These are phyloP conservation scores for Usnea hakonensis DNA, from an alignment of 495 filamentous ascomycete species.

Conservation along the genomic window DNA sequence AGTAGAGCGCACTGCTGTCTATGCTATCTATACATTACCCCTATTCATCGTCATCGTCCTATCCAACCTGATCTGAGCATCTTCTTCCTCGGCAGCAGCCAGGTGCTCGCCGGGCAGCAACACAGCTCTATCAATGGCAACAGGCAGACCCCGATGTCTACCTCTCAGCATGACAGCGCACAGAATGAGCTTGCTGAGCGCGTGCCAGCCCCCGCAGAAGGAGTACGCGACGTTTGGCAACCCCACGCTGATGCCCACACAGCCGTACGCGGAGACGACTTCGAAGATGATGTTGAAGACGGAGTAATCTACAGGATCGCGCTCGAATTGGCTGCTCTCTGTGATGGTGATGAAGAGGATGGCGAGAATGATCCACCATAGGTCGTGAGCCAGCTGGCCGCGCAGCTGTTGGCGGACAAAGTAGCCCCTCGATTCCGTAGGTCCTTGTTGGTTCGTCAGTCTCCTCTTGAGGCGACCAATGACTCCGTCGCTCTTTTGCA, in stretches of 20 bases:
- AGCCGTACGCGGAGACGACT: slow-evolving; percentile 75
- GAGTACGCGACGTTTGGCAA: slow-evolving; percentile 58
- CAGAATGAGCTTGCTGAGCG: slow-evolving; percentile 66
- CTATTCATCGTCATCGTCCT: slow-evolving; percentile 25
- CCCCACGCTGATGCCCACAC: slow-evolving; percentile 73
- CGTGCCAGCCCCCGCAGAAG: slow-evolving; percentile 66
- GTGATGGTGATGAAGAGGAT: slow-evolving; percentile 66
- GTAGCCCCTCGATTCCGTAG: slow-evolving; percentile 37
- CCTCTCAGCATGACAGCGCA: slow-evolving; percentile 73
- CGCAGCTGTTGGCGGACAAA: slow-evolving; percentile 60
- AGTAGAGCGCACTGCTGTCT: background rate
- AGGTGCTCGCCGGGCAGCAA: slow-evolving; percentile 54
- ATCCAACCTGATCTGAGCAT: slow-evolving; percentile 42
- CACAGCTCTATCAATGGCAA: slow-evolving; percentile 73
- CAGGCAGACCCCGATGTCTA: slow-evolving; percentile 69
- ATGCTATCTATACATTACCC: background rate
- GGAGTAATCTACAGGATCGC: slow-evolving; percentile 60
- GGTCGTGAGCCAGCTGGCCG: slow-evolving; percentile 74
- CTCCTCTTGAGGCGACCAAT: slow-evolving; percentile 18
- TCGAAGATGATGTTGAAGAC: slow-evolving; percentile 87
- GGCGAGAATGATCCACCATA: slow-evolving; percentile 77
- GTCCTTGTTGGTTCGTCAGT: slow-evolving; percentile 23
- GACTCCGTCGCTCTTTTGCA: slow-evolving; percentile 19
- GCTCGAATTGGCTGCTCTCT: slow-evolving; percentile 58
- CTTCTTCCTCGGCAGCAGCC: slow-evolving; percentile 49